A percentile compares a stretch with the other conserved stretches of the same genome.
Evolutionary conservation across 345 rosid genomes (phyloP).

Genomic region (Hibiscus mutabilis): DNA sequence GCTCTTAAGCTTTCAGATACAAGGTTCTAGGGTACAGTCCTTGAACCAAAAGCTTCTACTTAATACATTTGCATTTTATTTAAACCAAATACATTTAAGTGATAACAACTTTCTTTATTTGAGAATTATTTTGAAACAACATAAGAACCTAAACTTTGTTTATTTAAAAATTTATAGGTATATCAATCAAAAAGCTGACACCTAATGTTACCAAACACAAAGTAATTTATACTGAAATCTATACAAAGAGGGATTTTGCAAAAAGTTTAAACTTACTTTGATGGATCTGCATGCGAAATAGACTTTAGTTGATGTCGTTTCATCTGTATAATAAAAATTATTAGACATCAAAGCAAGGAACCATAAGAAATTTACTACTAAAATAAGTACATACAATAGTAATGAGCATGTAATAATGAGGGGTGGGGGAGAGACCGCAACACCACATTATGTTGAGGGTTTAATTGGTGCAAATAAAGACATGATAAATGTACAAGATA

Average conservation of each 20-base stretch:
- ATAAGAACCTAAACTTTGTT: not conserved
- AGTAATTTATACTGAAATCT: not conserved
- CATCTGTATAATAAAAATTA: constrained; percentile 30
- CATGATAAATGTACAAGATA: not conserved
- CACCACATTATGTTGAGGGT: not conserved
- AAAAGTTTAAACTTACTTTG: constrained; percentile 29
- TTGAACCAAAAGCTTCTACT: not conserved
- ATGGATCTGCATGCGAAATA: constrained; percentile 14
- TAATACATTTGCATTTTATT: not conserved
- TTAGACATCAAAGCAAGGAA: not conserved
- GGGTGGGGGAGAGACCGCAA: not conserved
- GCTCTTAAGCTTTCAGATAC: not conserved
- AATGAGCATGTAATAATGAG: not conserved
- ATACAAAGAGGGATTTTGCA: not conserved
- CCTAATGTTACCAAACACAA: not conserved
- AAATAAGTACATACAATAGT: not conserved
- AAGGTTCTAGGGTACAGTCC: not conserved
- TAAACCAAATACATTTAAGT: not conserved
- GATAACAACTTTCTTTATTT: not conserved
- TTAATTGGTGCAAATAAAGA: not conserved
- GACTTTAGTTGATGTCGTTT: constrained; percentile 25
- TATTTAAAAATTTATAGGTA: not conserved
- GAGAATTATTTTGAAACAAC: not conserved
- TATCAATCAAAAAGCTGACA: not conserved
- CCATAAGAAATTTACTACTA: not conserved